These are phyloP conservation scores for Starmerella gropengiesseri DNA, from an alignment of 805 yeast genomes.

Conservation along the genomic window DNA sequence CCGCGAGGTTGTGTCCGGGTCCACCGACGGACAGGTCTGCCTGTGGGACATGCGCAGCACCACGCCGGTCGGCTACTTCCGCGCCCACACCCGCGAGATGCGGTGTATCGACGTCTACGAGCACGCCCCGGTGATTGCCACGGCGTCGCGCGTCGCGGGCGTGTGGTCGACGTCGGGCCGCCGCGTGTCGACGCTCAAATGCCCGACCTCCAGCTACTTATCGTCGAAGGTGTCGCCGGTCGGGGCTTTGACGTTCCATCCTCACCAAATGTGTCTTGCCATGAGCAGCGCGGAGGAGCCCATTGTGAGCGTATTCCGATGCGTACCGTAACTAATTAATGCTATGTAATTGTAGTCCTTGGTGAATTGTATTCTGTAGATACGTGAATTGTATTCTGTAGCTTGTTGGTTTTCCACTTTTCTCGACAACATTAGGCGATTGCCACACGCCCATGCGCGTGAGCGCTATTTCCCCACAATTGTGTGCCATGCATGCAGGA, in stretches of 20 bases:
- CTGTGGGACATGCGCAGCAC: slow-evolving; percentile 77
- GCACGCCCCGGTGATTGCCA: slow-evolving; percentile 88
- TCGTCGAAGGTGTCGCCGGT: slow-evolving; percentile 38
- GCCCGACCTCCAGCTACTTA: slow-evolving; percentile 27
- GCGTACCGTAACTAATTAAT: slow-evolving; percentile 3
- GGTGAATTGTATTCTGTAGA: background rate
- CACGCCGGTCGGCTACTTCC: slow-evolving; percentile 58
- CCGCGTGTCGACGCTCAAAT: slow-evolving; percentile 44
- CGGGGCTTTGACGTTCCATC: slow-evolving; percentile 68
- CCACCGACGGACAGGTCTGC: slow-evolving; percentile 66
- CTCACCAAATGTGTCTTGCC: slow-evolving; percentile 89
- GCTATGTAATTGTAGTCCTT: slow-evolving; percentile 1
- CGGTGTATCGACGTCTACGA: slow-evolving; percentile 79
- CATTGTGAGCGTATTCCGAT: slow-evolving; percentile 13
- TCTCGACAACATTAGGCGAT: no score
- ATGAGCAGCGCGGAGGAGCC: slow-evolving; percentile 39
- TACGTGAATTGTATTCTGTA: background rate
- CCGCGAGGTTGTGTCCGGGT: slow-evolving; percentile 76
- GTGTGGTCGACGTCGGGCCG: slow-evolving; percentile 84
- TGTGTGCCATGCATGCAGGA: no score
- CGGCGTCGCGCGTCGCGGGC: slow-evolving; percentile 70
- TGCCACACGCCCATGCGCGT: no score
- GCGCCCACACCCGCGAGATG: slow-evolving; percentile 43
- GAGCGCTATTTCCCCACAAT: no score
- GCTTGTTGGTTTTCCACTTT: background rate